Evolutionary conservation across 2,329 filamentous ascomycete genomes (phyloP), one percentile per base, ranked within the genome.

Genomic region (Aspergillus floridensis): DNA sequence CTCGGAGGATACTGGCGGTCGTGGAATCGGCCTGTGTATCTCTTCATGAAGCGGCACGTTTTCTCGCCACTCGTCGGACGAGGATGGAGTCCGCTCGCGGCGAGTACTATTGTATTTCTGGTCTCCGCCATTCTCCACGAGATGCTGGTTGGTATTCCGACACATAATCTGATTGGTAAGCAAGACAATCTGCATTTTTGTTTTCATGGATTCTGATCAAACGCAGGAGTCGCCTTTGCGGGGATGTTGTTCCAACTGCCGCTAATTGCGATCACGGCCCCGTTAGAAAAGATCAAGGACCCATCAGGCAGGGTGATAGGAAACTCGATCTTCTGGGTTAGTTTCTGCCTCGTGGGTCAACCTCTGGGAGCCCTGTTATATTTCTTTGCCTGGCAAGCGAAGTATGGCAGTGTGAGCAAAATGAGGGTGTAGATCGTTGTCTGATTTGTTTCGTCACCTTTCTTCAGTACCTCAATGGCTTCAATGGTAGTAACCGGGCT

Each of bases 351-450:
- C 2, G 89, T 99, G 12, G 95, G 95, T 3, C 95, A 99, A 80
- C 95, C 95, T 0, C 85, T 98, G 67, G 95, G 92, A 1, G 93
- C 92, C 0, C 79, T 99, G 61, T 82, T 96, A 73, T 99, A 99
- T 75, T 99, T 97, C 75, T 98, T 98, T 73, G 93, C 93, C 1
- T 99, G 95, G 93, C 93, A 98, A 78, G 92, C 92, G 57, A 98
- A 98, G 79, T 97, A 96, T 73, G 95, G 95, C 12, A 92, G 88
- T 68, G 88, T 93, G 22, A 91, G 80, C 64, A 72, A 70, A 51
- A 67, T 70, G 63, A 31, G 60, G 6, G 48, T 50, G 47, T 69
- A 58, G 57, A 46, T 44, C 31, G 8, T 35, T 49, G 10, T 16
- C 7, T 41, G 22, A 26, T 21, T 26, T 29, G 7, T 38, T 16